phyloP scores from a whole-genome alignment of 345 rosid species.

The Pistacia atlantica region DNA sequence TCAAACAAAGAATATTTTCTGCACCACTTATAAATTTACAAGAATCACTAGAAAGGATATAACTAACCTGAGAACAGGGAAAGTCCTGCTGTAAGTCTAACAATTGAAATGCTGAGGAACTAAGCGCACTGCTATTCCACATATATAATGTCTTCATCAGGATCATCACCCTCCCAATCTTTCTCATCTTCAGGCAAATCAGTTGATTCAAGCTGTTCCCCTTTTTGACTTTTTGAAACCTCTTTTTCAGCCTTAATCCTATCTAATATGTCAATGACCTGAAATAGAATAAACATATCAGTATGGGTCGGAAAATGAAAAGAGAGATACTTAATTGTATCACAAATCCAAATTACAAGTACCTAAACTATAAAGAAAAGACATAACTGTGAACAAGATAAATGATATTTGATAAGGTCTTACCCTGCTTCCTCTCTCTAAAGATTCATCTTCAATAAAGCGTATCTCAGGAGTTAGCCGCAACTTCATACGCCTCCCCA shows the following conservation, averaged over 20 bases:
- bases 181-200: constrained; percentile 42
- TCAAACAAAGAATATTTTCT: neutral
- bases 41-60: neutral
- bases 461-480: constrained; percentile 89
- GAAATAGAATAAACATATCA: constrained; percentile 27
- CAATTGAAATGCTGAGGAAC: neutral
- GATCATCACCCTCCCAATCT: constrained; percentile 70
- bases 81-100: neutral
- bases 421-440: constrained; percentile 97
- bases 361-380: neutral
- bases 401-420: constrained; percentile 19
- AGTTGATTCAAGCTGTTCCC: constrained; percentile 31
- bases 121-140: constrained; percentile 48
- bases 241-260: constrained; percentile 70
- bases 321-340: neutral
- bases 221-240: constrained; percentile 25
- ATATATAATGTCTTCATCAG: constrained; percentile 75
- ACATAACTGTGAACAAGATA: neutral
- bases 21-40: neutral
- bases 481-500: constrained; percentile 90
- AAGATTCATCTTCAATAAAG: constrained; percentile 81
- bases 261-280: constrained; percentile 84
- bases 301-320: neutral
- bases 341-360: neutral
- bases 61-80: constrained; percentile 27